Evolutionary conservation across 2,329 filamentous ascomycete genomes (phyloP).

Genomic region (Dryadomyces quercus-mongolicae): DNA sequence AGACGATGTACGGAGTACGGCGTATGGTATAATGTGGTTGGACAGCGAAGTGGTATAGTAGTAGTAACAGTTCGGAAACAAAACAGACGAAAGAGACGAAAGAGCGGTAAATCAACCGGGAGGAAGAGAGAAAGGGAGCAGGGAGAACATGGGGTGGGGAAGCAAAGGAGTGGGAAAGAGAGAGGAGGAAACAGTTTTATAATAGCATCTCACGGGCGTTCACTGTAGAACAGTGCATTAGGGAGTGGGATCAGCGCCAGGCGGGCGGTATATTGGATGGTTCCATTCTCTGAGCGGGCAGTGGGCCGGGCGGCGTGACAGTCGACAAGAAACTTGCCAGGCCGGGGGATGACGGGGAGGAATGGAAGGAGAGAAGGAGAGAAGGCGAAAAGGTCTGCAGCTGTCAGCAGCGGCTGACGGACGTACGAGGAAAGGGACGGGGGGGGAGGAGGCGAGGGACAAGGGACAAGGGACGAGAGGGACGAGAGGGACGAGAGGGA

Average conservation of each 20-base stretch:
- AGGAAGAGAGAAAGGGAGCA: not conserved
- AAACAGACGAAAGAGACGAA: not conserved
- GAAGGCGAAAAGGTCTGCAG: not conserved
- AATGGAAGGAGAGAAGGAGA: not conserved
- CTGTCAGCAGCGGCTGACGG: no score
- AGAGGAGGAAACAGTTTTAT: slow-evolving; percentile 2
- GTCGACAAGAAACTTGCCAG: not conserved
- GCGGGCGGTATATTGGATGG: slow-evolving; percentile 10
- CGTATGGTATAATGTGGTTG: no score
- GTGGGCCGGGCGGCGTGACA: slow-evolving; percentile 1
- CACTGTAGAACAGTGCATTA: slow-evolving; percentile 6
- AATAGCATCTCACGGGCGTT: not conserved
- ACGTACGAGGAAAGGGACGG: no score
- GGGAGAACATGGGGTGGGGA: not conserved
- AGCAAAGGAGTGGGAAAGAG: not conserved
- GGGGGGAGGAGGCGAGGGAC: no score
- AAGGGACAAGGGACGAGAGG: no score
- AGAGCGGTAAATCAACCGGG: not conserved
- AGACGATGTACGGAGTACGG: no score
- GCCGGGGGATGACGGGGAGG: not conserved
- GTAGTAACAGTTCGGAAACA: no score
- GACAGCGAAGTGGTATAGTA: no score
- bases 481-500: no score
- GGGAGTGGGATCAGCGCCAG: slow-evolving; percentile 9
- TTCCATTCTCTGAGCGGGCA: slow-evolving; percentile 5